Percentiles rank a stretch among this genome's conserved stretches.
phyloP scores from a whole-genome alignment of 768 basidiomycete genomes.

The Coprinellus micaceus region DNA sequence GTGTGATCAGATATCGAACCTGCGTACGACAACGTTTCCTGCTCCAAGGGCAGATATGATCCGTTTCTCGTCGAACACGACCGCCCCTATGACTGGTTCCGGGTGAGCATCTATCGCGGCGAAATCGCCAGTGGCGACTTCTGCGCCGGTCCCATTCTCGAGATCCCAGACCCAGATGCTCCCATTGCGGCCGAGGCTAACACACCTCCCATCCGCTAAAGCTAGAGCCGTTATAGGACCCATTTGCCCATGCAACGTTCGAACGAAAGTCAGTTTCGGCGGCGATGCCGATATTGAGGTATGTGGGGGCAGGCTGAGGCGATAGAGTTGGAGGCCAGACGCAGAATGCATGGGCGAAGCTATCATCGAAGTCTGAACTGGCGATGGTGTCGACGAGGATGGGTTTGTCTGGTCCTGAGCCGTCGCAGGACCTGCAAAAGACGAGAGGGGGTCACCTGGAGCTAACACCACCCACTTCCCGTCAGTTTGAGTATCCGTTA shows the following conservation, averaged over 20 bases:
- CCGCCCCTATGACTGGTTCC: constrained; percentile 35
- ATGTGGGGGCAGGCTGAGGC: constrained; percentile 54
- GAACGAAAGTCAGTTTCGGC: constrained; percentile 68
- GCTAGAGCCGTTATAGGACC: constrained; percentile 65
- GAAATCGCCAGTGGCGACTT: constrained; percentile 32
- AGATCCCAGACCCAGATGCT: constrained; percentile 87
- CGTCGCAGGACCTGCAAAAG: constrained; percentile 11
- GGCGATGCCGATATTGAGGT: constrained; percentile 47
- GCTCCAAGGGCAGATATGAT: constrained; percentile 54
- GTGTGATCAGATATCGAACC: constrained; percentile 51
- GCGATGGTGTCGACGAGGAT: constrained; percentile 10
- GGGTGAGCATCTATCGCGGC: constrained; percentile 15
- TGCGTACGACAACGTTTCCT: constrained; percentile 44
- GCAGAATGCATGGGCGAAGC: constrained; percentile 33
- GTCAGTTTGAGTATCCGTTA: constrained; percentile 77
- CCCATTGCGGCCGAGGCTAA: constrained; percentile 68
- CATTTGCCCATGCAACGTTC: constrained; percentile 65
- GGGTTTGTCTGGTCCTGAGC: constrained; percentile 14
- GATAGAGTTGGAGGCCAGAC: constrained; percentile 68
- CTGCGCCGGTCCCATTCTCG: constrained; percentile 52
- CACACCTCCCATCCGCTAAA: constrained; percentile 79
- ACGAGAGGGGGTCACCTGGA: constrained; percentile 41
- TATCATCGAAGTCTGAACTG: constrained; percentile 16
- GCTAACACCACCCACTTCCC: constrained; percentile 84
- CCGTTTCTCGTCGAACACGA: constrained; percentile 72